Percentiles rank a stretch among this genome's conserved stretches.
These are phyloP conservation scores for Abortiporus biennis DNA, from an alignment of 1,284 basidiomycete genomes.

Conservation along the genomic window DNA sequence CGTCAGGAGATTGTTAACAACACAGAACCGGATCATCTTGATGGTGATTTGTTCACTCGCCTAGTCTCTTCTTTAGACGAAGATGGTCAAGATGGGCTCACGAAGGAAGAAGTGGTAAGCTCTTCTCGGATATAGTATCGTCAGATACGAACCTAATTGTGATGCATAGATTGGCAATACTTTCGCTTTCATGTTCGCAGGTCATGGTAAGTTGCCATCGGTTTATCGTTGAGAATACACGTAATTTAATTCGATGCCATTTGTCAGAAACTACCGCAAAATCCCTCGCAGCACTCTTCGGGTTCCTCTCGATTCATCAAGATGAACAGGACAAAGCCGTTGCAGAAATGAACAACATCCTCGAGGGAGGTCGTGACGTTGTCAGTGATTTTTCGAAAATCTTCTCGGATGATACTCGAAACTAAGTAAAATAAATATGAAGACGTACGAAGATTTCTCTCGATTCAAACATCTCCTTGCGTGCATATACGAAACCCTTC, in stretches of 20 bases:
- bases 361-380: slow-evolving; percentile 1
- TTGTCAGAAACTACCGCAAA: slow-evolving; percentile 29
- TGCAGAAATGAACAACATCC: slow-evolving; percentile 21
- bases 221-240: not conserved
- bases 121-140: too few relatives aligned
- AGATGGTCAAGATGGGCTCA: slow-evolving; percentile 10
- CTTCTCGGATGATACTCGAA: too few relatives aligned
- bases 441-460: slow-evolving; percentile 37
- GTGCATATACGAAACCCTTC: slow-evolving; percentile 15
- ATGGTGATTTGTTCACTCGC: slow-evolving; percentile 10
- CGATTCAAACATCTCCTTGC: slow-evolving; percentile 27
- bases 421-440: not conserved
- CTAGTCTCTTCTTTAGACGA: slow-evolving; percentile 11
- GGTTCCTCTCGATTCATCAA: slow-evolving; percentile 30
- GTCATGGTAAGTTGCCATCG: slow-evolving; percentile 9
- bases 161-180: slow-evolving; percentile 11
- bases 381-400: too few relatives aligned
- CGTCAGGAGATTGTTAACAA: slow-evolving; percentile 1
- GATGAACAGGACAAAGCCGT: slow-evolving; percentile 31
- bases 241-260: not conserved
- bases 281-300: slow-evolving; percentile 28
- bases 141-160: too few relatives aligned
- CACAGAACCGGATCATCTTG: not conserved
- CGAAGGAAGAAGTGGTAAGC: slow-evolving; percentile 12
- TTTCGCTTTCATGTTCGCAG: slow-evolving; percentile 13